Conservation (phyloP, 1,284 basidiomycete species). For the Melampsora abietis-canadensis region DNA sequence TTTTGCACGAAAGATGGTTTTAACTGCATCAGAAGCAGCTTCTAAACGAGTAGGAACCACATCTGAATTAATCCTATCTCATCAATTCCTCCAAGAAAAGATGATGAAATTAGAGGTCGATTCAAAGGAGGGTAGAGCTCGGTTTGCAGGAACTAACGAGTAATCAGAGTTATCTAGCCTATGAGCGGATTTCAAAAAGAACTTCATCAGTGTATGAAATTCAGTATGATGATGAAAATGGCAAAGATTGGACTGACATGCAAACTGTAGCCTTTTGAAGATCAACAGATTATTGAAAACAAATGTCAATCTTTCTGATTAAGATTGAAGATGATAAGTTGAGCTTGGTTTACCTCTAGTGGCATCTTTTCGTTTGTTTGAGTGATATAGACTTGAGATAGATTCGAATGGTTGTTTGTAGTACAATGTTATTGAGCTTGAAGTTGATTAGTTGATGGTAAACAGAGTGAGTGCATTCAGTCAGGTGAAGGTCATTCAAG, state of each 20-base stretch:
- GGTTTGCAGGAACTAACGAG: conserved; percentile 61
- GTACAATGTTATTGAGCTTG: too few species aligned
- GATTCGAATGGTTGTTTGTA: too few species aligned
- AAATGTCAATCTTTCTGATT: not conserved
- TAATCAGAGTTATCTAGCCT: conserved; percentile 90
- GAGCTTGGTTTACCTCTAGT: conserved; percentile 12
- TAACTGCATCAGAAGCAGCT: conserved; percentile 88
- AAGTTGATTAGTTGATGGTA: too few species aligned
- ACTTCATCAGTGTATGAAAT: not conserved
- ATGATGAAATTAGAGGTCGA: conserved; percentile 52
- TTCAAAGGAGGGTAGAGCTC: not conserved
- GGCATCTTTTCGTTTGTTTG: conserved; percentile 17
- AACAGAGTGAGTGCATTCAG: too few species aligned
- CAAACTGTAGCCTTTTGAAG: conserved; percentile 35
- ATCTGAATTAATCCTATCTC: not conserved
- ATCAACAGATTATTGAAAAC: not conserved
- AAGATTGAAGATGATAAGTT: not conserved
- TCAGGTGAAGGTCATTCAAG: too few species aligned
- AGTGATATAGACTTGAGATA: too few species aligned
- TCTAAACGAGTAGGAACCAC: conserved; percentile 60
- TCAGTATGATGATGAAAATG: not conserved
- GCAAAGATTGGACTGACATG: conserved; percentile 25
- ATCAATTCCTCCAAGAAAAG: conserved; percentile 5
- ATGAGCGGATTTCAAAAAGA: conserved; percentile 1
- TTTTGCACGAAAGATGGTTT: conserved; percentile 86